Evolutionary conservation across 1,284 basidiomycete genomes (phyloP), one percentile per base, ranked within the genome.

Genomic region (Grifola frondosa): DNA sequence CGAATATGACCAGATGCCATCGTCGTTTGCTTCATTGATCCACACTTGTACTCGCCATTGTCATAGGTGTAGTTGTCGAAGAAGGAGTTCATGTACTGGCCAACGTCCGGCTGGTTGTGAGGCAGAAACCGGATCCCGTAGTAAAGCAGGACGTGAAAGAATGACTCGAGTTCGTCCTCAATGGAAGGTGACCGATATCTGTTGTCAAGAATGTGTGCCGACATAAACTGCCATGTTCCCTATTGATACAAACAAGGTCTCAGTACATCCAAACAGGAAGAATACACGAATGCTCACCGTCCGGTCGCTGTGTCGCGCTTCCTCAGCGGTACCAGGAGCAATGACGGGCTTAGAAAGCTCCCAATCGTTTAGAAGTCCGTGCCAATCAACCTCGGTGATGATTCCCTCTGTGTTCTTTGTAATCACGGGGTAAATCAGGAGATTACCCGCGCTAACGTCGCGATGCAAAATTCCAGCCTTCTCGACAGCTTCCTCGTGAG

Each of bases 301-400:
- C 3, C 25, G 31, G n/a, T n/a, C n/a, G n/a, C n/a, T n/a, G n/a
- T n/a, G 30, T 3, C 32, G 21, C 12, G 16, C 16, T n/a, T 19
- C 16, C 1, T 21, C 29, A 1, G 12, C 6, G 1, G 3, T 1
- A n/a, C n/a, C n/a, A n/a, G n/a, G n/a, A 6, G n/a, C n/a, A 3
- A 30, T 15, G 2, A 19, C 21, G 0, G 16, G 10, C 17, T 39
- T 45, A 10, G 42, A 33, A 7, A 44, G 19, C 42, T 50, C 45
- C 49, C 49, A 48, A 21, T 51, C 49, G 11, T 35, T 30, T 8
- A 51, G 37, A 1, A 50, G 10, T 5, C 49, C 49, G 1, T 7
- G 10, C 42, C 45, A 44, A 2, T n/a, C 3, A 5, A 48, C 30
- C n/a, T n/a, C n/a, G n/a, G n/a, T n/a, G 6, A n/a, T 28, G 2